Percentiles rank a stretch among this genome's conserved stretches.
Conservation (phyloP, 495 filamentous ascomycete genomes). For the Jackrogersella multiformis region DNA sequence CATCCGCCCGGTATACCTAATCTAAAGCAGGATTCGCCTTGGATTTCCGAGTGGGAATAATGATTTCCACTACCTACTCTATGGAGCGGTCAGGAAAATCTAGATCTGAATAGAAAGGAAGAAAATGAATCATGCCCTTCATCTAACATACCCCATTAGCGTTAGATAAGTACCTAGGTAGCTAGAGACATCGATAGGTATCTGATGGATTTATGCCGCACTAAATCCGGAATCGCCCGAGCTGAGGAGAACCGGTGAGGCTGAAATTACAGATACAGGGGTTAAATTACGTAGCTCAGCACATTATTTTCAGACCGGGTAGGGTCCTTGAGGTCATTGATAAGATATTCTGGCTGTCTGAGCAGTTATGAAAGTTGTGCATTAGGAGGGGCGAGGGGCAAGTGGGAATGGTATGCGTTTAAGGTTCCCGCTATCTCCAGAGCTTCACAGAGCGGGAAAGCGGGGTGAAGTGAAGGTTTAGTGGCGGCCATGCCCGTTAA, state of each 20-base stretch:
- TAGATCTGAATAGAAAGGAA: background rate
- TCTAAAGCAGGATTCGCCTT: background rate
- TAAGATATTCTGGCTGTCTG: conserved; percentile 16
- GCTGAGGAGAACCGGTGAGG: background rate
- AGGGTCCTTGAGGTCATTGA: background rate
- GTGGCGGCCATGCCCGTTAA: background rate
- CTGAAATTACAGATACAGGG: conserved; percentile 3
- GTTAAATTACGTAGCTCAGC: background rate
- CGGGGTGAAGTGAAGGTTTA: conserved; percentile 21
- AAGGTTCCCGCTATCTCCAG: conserved; percentile 1
- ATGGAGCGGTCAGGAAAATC: background rate
- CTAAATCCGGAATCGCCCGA: conserved; percentile 5
- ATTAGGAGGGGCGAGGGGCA: too few species aligned
- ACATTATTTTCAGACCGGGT: background rate
- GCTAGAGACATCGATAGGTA: background rate
- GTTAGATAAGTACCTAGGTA: too few species aligned
- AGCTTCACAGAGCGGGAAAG: conserved; percentile 7
- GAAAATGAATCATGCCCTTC: background rate
- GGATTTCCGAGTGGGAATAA: background rate
- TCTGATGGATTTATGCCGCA: background rate
- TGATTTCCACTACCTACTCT: background rate
- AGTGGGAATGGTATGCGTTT: too few species aligned
- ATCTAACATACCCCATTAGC: too few species aligned
- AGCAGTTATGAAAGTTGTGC: conserved; percentile 18
- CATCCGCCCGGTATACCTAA: background rate